These are phyloP conservation scores for Cucumis hystrix DNA, from an alignment of 306 rosid species.

Conservation along the genomic window DNA sequence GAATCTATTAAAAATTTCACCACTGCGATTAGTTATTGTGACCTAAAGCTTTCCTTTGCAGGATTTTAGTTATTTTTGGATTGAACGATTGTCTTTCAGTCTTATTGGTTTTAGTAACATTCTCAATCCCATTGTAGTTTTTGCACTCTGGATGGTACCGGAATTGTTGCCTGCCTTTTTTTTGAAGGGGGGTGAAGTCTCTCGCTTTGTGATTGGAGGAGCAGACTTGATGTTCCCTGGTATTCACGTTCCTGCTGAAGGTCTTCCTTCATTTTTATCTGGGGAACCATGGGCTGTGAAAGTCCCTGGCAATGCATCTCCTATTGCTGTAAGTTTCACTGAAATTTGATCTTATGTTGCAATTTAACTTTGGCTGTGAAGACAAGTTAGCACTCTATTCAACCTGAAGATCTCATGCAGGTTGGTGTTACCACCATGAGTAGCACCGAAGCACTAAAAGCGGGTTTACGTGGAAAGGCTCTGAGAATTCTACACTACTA, in stretches of 20 bases:
- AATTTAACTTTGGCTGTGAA: neutral
- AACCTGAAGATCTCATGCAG: constrained; percentile 21
- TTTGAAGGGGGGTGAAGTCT: constrained; percentile 86
- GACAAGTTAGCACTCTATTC: neutral
- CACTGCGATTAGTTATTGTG: neutral
- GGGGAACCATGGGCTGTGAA: constrained; percentile 80
- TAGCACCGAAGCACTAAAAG: constrained; percentile 61
- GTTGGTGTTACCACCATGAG: constrained; percentile 93
- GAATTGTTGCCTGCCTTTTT: constrained; percentile 66
- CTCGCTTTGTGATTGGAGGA: constrained; percentile 71
- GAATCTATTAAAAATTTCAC: neutral
- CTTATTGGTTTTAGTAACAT: neutral
- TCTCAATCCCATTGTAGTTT: constrained; percentile 31
- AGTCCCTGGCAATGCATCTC: constrained; percentile 93
- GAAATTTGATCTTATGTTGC: neutral
- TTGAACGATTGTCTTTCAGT: neutral
- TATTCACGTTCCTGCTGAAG: constrained; percentile 63
- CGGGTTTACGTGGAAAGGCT: constrained; percentile 88
- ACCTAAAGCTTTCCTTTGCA: neutral
- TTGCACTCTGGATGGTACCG: constrained; percentile 85
- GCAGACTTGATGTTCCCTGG: constrained; percentile 99
- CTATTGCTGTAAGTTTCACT: constrained; percentile 56
- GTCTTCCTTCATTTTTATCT: constrained; percentile 59
- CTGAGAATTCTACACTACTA: constrained; percentile 73
- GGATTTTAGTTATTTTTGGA: neutral